These are phyloP conservation scores for Chalciporus chontae DNA, from an alignment of 768 basidiomycete species.

Conservation along the genomic window DNA sequence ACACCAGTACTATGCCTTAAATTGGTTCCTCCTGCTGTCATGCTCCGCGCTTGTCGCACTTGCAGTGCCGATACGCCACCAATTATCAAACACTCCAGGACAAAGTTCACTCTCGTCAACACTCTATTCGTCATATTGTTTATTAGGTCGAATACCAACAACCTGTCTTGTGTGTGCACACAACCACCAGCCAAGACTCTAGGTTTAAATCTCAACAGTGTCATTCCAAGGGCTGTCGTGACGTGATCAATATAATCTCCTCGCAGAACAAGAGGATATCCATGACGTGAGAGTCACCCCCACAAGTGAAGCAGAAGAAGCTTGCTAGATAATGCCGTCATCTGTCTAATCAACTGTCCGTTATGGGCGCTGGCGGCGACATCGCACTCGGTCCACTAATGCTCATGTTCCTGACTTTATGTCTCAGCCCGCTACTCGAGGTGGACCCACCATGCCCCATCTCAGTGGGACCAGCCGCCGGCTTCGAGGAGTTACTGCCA, in stretches of 20 bases:
- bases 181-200: neutral
- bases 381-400: conserved; percentile 34
- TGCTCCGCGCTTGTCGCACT: conserved; percentile 33
- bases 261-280: neutral
- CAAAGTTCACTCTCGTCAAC: conserved; percentile 18
- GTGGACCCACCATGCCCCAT: conserved; percentile 21
- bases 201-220: neutral
- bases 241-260: conserved; percentile 3
- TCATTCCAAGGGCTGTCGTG: conserved; percentile 3
- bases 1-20: conserved; percentile 22
- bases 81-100: conserved; percentile 23
- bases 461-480: conserved; percentile 9
- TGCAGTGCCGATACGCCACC: conserved; percentile 23
- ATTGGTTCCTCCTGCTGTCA: conserved; percentile 10
- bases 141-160: no score
- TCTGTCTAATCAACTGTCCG: conserved; percentile 17
- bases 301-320: conserved; percentile 8
- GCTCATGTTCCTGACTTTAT: conserved; percentile 47
- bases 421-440: conserved; percentile 39
- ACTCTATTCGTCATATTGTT: neutral
- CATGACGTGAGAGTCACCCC: conserved; percentile 20
- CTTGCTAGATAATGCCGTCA: conserved; percentile 22
- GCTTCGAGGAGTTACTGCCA: conserved; percentile 13
- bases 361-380: conserved; percentile 14
- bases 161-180: neutral